phyloP scores from a whole-genome alignment of 805 yeast genomes.

The Saccharomycopsis schoenii region DNA sequence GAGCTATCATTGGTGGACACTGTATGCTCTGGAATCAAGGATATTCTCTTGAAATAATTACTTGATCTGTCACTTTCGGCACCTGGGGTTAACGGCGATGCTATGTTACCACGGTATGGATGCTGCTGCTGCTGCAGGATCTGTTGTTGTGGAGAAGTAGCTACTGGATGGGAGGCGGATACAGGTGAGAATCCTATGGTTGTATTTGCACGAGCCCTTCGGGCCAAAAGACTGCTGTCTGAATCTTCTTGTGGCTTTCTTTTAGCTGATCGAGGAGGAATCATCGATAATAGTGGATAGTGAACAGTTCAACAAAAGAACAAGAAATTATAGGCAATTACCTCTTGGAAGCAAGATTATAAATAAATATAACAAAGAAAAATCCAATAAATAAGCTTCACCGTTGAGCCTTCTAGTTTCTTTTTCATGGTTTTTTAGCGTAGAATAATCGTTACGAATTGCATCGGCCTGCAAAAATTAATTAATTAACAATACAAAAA shows the following conservation, averaged over 20 bases:
- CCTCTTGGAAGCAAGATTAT: background rate
- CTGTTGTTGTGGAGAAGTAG: background rate
- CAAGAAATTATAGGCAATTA: too few relatives aligned
- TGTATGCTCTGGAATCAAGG: slow-evolving; percentile 28
- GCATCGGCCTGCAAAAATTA: too few relatives aligned
- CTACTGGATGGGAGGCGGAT: background rate
- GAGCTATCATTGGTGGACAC: background rate
- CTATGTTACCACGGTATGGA: background rate
- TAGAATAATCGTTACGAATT: too few relatives aligned
- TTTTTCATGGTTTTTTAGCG: too few relatives aligned
- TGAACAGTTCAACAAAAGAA: too few relatives aligned
- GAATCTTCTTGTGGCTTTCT: background rate
- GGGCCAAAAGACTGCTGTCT: background rate
- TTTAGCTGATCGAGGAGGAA: background rate
- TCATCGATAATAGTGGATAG: background rate
- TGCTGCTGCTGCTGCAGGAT: background rate
- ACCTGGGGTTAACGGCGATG: background rate
- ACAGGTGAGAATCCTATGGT: background rate
- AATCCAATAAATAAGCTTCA: background rate
- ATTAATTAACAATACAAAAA: too few relatives aligned
- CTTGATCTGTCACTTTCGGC: slow-evolving; percentile 29
- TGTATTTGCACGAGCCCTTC: background rate
- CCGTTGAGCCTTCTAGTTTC: too few relatives aligned
- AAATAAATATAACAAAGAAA: background rate
- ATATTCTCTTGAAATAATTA: slow-evolving; percentile 37